phyloP scores from a whole-genome alignment of 1,139 yeast genomes.

The Diutina neorugosa region DNA sequence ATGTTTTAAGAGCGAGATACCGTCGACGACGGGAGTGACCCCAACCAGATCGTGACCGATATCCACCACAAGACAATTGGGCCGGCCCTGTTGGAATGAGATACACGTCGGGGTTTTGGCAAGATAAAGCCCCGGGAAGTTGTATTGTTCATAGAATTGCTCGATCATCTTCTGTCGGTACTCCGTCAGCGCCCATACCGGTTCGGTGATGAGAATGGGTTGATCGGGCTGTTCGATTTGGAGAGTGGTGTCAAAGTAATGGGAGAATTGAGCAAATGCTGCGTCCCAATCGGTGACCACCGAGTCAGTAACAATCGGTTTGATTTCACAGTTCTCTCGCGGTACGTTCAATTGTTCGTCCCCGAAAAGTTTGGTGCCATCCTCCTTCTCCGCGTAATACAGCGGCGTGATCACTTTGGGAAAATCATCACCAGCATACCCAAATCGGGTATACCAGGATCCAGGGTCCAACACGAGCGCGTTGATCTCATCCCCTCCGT shows the following conservation, averaged over 20 bases:
- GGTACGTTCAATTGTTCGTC: constrained; percentile 42
- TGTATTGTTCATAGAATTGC: constrained; percentile 56
- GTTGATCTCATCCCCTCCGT: constrained; percentile 60
- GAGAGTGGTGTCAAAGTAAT: constrained; percentile 38
- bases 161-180: constrained; percentile 70
- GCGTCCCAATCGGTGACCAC: constrained; percentile 64
- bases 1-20: constrained; percentile 68
- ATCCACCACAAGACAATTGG: constrained; percentile 88
- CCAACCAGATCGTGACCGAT: constrained; percentile 77
- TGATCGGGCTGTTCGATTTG: constrained; percentile 50
- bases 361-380: constrained; percentile 31
- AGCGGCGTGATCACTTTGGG: constrained; percentile 75
- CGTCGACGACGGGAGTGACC: constrained; percentile 91
- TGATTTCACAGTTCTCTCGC: constrained; percentile 37
- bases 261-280: constrained; percentile 53
- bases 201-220: constrained; percentile 74
- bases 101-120: constrained; percentile 84
- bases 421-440: constrained; percentile 89
- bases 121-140: constrained; percentile 77
- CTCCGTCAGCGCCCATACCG: constrained; percentile 66
- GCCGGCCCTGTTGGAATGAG: constrained; percentile 87
- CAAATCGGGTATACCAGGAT: constrained; percentile 68
- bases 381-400: constrained; percentile 20
- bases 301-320: constrained; percentile 50
- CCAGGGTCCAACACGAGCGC: constrained; percentile 93